Evolutionary conservation across 2,329 filamentous ascomycete species (phyloP).

Genomic region (Paecilomyces niveus): DNA sequence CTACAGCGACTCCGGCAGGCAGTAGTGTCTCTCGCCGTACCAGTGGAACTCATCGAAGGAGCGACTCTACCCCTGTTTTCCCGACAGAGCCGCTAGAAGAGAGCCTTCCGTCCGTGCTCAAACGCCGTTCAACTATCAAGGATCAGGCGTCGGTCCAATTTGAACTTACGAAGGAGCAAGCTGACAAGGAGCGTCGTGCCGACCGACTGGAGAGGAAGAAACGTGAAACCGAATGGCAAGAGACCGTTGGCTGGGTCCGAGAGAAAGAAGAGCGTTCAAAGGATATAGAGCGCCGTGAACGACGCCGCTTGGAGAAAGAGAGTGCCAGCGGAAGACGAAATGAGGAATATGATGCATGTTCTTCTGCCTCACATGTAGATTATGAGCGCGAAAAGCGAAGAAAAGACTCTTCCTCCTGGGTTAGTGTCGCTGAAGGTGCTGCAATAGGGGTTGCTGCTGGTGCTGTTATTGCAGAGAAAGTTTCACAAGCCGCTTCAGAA

Average conservation of each 20-base stretch:
- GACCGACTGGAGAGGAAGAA: constrained; percentile 17
- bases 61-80: constrained; percentile 41
- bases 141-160: constrained; percentile 48
- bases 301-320: constrained; percentile 15
- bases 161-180: constrained; percentile 51
- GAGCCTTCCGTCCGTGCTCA: constrained; percentile 15
- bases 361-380: constrained; percentile 2
- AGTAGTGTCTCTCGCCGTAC: neutral
- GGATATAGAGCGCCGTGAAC: constrained; percentile 13
- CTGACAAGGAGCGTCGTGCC: constrained; percentile 38
- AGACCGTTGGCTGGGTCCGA: constrained; percentile 19
- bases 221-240: constrained; percentile 14
- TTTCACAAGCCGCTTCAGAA: constrained; percentile 20
- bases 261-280: constrained; percentile 17
- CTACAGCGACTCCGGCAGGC: neutral
- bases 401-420: constrained; percentile 17
- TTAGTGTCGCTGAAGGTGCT: constrained; percentile 40
- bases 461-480: constrained; percentile 30
- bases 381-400: constrained; percentile 20
- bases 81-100: constrained; percentile 23
- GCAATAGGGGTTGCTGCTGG: constrained; percentile 44
- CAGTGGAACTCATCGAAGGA: constrained; percentile 24
- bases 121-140: constrained; percentile 26
- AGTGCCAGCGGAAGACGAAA: constrained; percentile 10
- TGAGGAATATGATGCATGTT: constrained; percentile 5